These are phyloP conservation scores for Mortierella alpina DNA, from an alignment of 192 early-diverging fungal species.

Conservation along the genomic window DNA sequence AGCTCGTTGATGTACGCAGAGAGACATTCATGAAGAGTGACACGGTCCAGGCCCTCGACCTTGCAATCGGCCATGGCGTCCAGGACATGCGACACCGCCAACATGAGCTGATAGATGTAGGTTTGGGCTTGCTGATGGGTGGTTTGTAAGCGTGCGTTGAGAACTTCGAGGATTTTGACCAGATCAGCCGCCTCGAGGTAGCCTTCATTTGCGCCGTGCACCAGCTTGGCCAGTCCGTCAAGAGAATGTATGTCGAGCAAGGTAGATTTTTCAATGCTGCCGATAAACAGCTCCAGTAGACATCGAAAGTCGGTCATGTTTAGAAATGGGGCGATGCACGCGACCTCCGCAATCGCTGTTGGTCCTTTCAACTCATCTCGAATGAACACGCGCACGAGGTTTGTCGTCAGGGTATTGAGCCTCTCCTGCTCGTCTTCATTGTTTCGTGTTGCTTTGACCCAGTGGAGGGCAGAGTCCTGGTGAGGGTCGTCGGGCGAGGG, in stretches of 20 bases:
- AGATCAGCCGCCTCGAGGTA: conserved; percentile 2
- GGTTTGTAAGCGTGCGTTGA: not conserved
- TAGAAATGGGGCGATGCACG: not conserved
- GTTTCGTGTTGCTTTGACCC: conserved; percentile 19
- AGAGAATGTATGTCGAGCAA: conserved; percentile 3
- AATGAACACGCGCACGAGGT: conserved; percentile 9
- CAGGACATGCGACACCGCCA: not conserved
- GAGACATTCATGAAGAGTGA: conserved; percentile 12
- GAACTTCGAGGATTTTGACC: conserved; percentile 4
- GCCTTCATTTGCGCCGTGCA: not conserved
- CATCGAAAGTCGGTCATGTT: not conserved
- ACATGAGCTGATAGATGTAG: not conserved
- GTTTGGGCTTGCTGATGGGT: not conserved
- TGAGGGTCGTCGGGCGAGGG: conserved; percentile 1
- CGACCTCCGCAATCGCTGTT: conserved; percentile 11
- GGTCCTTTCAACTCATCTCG: conserved; percentile 14
- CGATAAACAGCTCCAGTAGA: not conserved
- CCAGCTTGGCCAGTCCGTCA: not conserved
- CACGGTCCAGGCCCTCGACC: conserved; percentile 12
- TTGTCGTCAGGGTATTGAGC: conserved; percentile 20
- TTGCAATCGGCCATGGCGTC: conserved; percentile 12
- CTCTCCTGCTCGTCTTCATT: conserved; percentile 31
- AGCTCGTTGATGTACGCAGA: conserved; percentile 7
- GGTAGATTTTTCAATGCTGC: not conserved
- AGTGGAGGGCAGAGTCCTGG: conserved; percentile 13